Evolutionary conservation across 148 eudicot species (phyloP), one percentile per base, ranked within the genome.

Genomic region (Agrostemma githago): DNA sequence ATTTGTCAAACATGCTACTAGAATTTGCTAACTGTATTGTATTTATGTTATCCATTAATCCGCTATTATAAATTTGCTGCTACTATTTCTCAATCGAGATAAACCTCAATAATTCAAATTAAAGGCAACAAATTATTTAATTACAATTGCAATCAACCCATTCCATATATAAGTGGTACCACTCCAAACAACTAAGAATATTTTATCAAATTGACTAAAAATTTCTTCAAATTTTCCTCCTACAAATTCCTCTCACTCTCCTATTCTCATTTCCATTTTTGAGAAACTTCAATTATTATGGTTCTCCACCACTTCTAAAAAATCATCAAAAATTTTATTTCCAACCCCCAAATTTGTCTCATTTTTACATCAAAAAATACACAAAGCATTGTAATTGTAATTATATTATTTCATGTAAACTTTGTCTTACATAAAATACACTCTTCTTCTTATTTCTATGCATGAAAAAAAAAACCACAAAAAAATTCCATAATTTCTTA

Each of bases 321-420:
- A 65, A 53, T 17, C 44, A 41, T 51, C 15, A 43, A 16, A 3
- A 16, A 4, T 21, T 37, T 37, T 26, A 41, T 77, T 43, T 21
- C 68, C 74, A 70, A 62, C 67, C 74, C 79, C 74, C 68, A 71
- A 71, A 70, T 77, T 77, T 77, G 63, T 71, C 75, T 63, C 75
- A 2, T 61, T 8, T 26, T 41, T 48, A 26, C 70, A 71, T 62
- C 74, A 71, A 77, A 46, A 37, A 16, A 20, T 19, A 58, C 72
- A 64, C 4, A 26, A 26, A 26, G n/a, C n/a, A 8, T 9, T 61
- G 17, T 14, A 26, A 66, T 26, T 42, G 0, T 64, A 0, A 26
- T 39, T 57, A 11, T 12, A 7, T 26, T 8, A 21, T 6, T 17
- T 58, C 9, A 14, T 43, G 34, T 44, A 17, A 20, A 8, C n/a